A percentile compares a stretch with the other conserved stretches of the same genome.
Conservation (phyloP, 179 eudicot species). For the Spergularia azorica region DNA sequence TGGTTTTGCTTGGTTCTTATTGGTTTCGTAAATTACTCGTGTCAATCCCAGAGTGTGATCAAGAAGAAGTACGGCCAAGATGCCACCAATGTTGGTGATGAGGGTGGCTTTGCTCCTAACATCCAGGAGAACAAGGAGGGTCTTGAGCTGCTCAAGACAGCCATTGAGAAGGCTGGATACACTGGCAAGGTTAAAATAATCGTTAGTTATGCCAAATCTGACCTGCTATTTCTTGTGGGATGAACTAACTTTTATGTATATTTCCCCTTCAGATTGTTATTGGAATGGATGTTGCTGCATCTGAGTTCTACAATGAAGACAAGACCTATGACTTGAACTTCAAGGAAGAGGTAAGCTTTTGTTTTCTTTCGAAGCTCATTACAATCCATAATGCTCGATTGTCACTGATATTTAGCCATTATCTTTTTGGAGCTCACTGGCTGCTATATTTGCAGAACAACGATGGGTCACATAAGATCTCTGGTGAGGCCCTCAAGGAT, state of each 20-base stretch:
- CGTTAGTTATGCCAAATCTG: not conserved
- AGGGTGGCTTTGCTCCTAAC: constrained; percentile 99
- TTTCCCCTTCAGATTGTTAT: constrained; percentile 63
- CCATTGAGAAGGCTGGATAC: constrained; percentile 94
- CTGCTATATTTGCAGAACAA: constrained; percentile 57
- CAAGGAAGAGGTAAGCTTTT: constrained; percentile 77
- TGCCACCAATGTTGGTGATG: constrained; percentile 98
- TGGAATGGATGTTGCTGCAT: constrained; percentile 99
- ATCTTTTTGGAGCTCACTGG: not conserved
- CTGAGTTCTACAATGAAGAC: constrained; percentile 87
- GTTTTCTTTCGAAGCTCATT: not conserved
- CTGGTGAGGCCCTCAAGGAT: constrained; percentile 86
- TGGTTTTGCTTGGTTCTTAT: not conserved
- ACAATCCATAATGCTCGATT: not conserved
- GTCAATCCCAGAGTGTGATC: constrained; percentile 69
- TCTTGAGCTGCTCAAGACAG: constrained; percentile 90
- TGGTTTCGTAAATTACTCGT: not conserved
- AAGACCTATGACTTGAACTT: constrained; percentile 90
- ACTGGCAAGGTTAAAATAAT: constrained; percentile 65
- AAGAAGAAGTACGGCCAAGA: constrained; percentile 99
- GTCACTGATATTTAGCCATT: not conserved
- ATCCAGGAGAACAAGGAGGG: constrained; percentile 99
- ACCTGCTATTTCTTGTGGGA: not conserved
- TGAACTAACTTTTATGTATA: not conserved
- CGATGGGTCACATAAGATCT: constrained; percentile 76